Conservation (phyloP, 2,329 filamentous ascomycete genomes). For the Cladophialophora bantiana region DNA sequence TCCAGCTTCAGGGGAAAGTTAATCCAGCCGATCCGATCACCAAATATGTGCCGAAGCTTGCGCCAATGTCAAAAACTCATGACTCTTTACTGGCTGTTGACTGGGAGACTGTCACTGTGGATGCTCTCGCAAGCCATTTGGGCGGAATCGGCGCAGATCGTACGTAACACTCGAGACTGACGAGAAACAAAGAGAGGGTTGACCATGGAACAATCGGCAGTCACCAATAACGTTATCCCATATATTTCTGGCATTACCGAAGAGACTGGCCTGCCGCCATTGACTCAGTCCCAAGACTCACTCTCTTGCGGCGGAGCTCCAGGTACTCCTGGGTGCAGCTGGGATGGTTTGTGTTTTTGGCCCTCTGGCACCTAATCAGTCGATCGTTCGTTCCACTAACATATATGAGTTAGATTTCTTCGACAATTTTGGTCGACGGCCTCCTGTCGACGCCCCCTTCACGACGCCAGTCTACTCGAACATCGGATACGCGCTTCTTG, state of each 20-base stretch:
- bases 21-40: conserved; percentile 11
- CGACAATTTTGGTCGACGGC: conserved; percentile 42
- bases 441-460: conserved; percentile 53
- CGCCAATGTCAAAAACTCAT: background rate
- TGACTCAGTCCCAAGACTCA: conserved; percentile 3
- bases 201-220: background rate
- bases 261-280: conserved; percentile 1
- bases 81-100: background rate
- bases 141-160: background rate
- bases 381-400: background rate
- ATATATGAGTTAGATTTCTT: conserved; percentile 39
- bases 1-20: conserved; percentile 14
- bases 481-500: conserved; percentile 55
- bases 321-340: conserved; percentile 3
- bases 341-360: conserved; percentile 4
- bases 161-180: background rate
- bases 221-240: conserved; percentile 1
- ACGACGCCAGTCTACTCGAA: conserved; percentile 60
- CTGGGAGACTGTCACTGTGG: conserved; percentile 13
- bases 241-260: background rate
- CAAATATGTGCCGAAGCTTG: conserved; percentile 13
- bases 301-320: conserved; percentile 4
- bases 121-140: conserved; percentile 3
- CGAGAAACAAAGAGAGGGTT: background rate
- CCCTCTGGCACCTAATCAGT: background rate